Base-by-base conservation (phyloP, 2,329 filamentous ascomycete species). In the Pyrenochaeta sp. region DNA sequence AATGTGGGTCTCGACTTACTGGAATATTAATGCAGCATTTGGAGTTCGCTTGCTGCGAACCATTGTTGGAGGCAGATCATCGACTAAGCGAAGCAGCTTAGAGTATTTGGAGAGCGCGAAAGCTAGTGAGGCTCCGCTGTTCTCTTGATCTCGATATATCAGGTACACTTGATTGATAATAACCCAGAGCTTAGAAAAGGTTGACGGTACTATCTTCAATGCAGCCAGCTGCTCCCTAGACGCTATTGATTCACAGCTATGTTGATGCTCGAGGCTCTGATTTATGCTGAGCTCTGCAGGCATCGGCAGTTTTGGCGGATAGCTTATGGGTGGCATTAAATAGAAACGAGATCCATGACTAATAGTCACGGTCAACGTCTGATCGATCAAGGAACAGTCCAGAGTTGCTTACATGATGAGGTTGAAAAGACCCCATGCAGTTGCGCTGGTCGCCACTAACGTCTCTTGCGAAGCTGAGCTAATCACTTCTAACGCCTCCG, bases 351-450 rank as follows among this genome's bases (percentile, higher is more conserved):
- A 47, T 55, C 54, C 55, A 28, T 56, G 56, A 48, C 59, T 61
- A 52, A 42, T 37, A n/a, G 44, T 34, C 49, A 43, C 40, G 48
- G 52, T 61, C 55, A 61, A 59, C 24, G 27, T 34, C 45, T 25
- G 10, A 37, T 22, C 32, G 13, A 24, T 2, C 24, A n/a, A 46
- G n/a, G 42, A 34, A 15, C n/a, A 24, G 30, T 15, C 30, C 5
- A 22, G 12, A n/a, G 44, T 19, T 37, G 43, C 56, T 39, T 62
- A 62, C 59, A 62, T 47, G 30, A 55, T 44, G n/a, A 62, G 46
- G 34, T 59, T 62, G 51, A 62, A 62, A 8, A 56, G 39, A 5
- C 59, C 59, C 59, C 59, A 62, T 39, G 53, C 56, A 27, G 56
- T 43, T 39, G 55, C 56, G 13, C 59, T 54, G 13, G 50, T 54